Percentiles rank a stretch among this genome's conserved stretches.
These are phyloP conservation scores for Lactifluus volemus DNA, from an alignment of 768 basidiomycete genomes.

Conservation along the genomic window DNA sequence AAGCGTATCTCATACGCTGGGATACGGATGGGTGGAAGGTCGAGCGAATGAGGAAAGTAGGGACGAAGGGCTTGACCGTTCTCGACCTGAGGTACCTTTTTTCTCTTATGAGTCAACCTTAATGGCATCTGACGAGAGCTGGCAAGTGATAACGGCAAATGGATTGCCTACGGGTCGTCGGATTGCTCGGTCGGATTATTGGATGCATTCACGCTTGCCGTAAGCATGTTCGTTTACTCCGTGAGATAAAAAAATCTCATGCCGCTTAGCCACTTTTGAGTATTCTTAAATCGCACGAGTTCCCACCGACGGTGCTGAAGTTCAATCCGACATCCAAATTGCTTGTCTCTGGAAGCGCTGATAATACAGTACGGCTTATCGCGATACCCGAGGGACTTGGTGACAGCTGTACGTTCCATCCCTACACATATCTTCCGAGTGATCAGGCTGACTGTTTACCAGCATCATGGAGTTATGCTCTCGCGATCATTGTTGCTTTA, in stretches of 20 bases:
- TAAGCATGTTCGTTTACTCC: conserved; percentile 26
- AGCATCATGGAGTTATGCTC: conserved; percentile 26
- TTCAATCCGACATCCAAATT: conserved; percentile 81
- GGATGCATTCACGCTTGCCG: conserved; percentile 69
- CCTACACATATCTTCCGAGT: background rate
- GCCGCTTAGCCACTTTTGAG: conserved; percentile 63
- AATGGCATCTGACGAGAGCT: background rate
- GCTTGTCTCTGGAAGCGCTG: conserved; percentile 84
- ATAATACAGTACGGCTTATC: conserved; percentile 77
- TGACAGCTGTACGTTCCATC: conserved; percentile 20
- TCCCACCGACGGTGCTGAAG: conserved; percentile 80
- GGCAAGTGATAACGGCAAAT: conserved; percentile 65
- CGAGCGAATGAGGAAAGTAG: conserved; percentile 59
- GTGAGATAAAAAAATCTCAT: background rate
- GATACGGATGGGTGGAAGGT: conserved; percentile 60
- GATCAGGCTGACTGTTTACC: conserved; percentile 9
- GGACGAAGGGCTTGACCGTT: conserved; percentile 74
- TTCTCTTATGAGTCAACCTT: background rate
- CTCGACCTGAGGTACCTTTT: conserved; percentile 73
- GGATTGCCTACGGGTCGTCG: conserved; percentile 80
- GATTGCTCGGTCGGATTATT: conserved; percentile 80
- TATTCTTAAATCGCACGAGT: conserved; percentile 91
- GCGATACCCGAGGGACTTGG: conserved; percentile 52
- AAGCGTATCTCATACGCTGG: conserved; percentile 67
- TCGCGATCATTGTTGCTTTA: conserved; percentile 36